Evolutionary conservation across 1,284 basidiomycete species (phyloP).

Genomic region (Neotropicomus parvogracilis): DNA sequence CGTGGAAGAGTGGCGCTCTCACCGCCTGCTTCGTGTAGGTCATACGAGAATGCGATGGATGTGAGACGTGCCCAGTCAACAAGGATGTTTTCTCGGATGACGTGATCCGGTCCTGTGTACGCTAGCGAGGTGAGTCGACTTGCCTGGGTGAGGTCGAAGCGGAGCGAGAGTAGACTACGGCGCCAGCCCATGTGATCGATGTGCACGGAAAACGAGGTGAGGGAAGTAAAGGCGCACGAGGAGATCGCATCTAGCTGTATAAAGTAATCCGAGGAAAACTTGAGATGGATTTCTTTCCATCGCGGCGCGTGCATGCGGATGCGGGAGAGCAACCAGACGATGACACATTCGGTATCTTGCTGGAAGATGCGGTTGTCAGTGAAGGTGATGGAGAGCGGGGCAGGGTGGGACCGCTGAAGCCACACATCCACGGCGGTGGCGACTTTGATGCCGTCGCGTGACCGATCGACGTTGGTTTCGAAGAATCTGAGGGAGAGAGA

Average conservation of each 20-base stretch:
- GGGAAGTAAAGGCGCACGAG: constrained; percentile 23
- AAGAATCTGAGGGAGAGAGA: constrained; percentile 24
- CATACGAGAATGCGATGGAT: constrained; percentile 25
- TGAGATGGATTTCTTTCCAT: constrained; percentile 27
- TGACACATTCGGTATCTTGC: constrained; percentile 22
- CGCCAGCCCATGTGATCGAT: constrained; percentile 32
- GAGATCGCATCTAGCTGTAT: constrained; percentile 17
- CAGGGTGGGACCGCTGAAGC: constrained; percentile 21
- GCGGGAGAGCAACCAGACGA: constrained; percentile 21
- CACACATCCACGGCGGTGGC: constrained; percentile 20
- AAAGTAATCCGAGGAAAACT: constrained; percentile 30
- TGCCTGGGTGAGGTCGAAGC: constrained; percentile 21
- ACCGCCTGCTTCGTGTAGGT: constrained; percentile 27
- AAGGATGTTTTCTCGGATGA: constrained; percentile 22
- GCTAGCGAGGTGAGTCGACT: constrained; percentile 22
- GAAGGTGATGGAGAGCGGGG: constrained; percentile 25
- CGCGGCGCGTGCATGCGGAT: constrained; percentile 19
- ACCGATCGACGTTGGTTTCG: constrained; percentile 24
- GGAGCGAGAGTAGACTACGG: constrained; percentile 19
- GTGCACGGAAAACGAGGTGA: constrained; percentile 24
- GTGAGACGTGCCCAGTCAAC: constrained; percentile 27
- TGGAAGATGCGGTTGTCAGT: constrained; percentile 28
- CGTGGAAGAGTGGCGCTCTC: constrained; percentile 25
- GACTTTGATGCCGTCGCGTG: constrained; percentile 19
- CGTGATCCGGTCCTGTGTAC: constrained; percentile 27